Evolutionary conservation across 352 stramenopile genomes (phyloP), one percentile per base, ranked within the genome.

Genomic region (Elongisporangium anandrum): DNA sequence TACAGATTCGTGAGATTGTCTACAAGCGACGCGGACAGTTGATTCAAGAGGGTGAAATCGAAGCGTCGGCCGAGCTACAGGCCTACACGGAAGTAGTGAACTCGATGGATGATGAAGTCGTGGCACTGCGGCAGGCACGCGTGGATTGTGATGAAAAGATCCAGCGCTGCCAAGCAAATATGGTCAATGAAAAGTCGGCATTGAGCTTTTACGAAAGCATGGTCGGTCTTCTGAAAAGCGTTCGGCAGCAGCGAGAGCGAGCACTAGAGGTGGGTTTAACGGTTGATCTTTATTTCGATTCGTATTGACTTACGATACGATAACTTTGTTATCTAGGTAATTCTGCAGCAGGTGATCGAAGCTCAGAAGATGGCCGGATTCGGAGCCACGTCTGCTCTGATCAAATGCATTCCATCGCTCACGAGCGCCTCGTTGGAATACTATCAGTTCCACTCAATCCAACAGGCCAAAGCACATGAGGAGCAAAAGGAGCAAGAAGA

Each of bases 371-470:
- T 38, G 4, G 80, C 67, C 0, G 63, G 79, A 50, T 50, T 66
- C 3, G 59, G 61, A 6, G 68, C 79, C 10, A 72, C 69, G 15
- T 52, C 56, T 15, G 69, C 75, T 17, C 56, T 92, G 47, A 59
- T 70, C 58, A 47, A 38, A 2, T 77, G 69, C 21, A 73, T 93
- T 16, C 71, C 76, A 3, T 78, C 79, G 53, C 68, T 93, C 13
- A 73, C 68, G 12, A 58, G 56, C 7, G 65, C 70, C 1, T 57
- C 91, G 10, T 61, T 54, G 15, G 54, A 63, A 9, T 89, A 85
- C 53, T 88, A 82, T 26, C 70, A 88, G 23, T 90, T 90, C 58
- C 78, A 88, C 52, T 72, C 75, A 1, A 61, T 85, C 7, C 76
- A 76, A 16, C 79, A 93, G 45, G 17, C 59, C 7, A 72, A 76